Conservation (phyloP, 2,329 filamentous ascomycete genomes). For the Hymenoscyphus fructigenus region DNA sequence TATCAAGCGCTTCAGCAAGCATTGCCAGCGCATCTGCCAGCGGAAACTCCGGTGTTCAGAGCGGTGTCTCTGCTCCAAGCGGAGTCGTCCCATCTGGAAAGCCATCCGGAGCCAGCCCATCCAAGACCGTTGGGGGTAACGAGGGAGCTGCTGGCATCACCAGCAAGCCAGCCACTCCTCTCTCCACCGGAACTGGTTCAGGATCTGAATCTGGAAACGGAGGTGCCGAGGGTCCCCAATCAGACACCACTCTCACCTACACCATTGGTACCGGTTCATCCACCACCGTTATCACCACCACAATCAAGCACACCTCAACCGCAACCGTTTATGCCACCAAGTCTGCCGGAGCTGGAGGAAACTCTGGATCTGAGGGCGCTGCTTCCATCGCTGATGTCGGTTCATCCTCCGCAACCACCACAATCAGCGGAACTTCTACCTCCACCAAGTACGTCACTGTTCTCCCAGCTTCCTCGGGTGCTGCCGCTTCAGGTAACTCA, state of each 20-base stretch:
- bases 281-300: constrained; percentile 47
- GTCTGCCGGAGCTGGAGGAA: constrained; percentile 4
- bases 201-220: constrained; percentile 6
- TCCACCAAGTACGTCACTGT: constrained; percentile 29
- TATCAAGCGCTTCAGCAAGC: constrained; percentile 11
- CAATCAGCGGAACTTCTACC: constrained; percentile 22
- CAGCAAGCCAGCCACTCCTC: constrained; percentile 10
- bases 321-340: constrained; percentile 31
- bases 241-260: constrained; percentile 39
- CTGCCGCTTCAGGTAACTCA: constrained; percentile 9
- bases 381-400: not conserved
- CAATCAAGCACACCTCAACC: constrained; percentile 42
- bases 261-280: constrained; percentile 42
- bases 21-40: constrained; percentile 15
- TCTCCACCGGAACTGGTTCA: constrained; percentile 13
- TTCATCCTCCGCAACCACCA: constrained; percentile 18
- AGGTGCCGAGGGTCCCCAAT: constrained; percentile 1
- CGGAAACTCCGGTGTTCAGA: constrained; percentile 2
- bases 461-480: constrained; percentile 11
- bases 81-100: constrained; percentile 5
- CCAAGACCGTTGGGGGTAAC: not conserved
- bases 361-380: not conserved
- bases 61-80: not conserved
- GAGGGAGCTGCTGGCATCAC: constrained; percentile 7
- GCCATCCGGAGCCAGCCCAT: not conserved